Conservation (phyloP, 164 flowering plant genomes). For the Sedum album region DNA sequence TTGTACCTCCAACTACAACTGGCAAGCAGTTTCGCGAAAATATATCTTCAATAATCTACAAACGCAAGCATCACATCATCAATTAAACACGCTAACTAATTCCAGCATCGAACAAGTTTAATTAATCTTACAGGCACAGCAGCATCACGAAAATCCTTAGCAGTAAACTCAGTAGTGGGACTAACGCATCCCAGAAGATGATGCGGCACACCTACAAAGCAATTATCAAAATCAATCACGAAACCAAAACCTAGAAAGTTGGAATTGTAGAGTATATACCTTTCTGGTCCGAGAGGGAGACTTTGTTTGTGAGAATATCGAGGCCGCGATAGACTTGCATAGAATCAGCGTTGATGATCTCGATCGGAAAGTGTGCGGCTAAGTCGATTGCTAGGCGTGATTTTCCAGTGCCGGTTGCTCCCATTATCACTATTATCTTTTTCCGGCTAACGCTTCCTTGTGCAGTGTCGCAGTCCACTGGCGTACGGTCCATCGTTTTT, state of each 20-base stretch:
- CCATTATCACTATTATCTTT: conserved; percentile 70
- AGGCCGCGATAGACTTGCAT: conserved; percentile 90
- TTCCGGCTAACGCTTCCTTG: conserved; percentile 17
- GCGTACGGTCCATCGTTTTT: neutral
- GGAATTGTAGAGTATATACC: conserved; percentile 23
- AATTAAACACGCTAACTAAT: neutral
- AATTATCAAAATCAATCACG: neutral
- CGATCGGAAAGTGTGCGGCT: conserved; percentile 68
- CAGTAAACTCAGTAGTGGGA: conserved; percentile 70
- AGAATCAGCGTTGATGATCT: conserved; percentile 90
- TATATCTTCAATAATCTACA: conserved; percentile 68
- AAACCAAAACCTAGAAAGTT: neutral
- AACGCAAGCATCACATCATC: conserved; percentile 6
- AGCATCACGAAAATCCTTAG: conserved; percentile 69
- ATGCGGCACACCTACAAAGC: conserved; percentile 67
- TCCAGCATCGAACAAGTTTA: neutral
- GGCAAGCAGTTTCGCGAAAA: conserved; percentile 59
- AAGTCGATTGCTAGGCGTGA: conserved; percentile 78
- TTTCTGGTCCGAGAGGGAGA: conserved; percentile 54
- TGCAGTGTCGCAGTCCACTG: neutral
- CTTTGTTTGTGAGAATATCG: conserved; percentile 90
- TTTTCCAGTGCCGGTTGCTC: conserved; percentile 89
- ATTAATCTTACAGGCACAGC: conserved; percentile 41
- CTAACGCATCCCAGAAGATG: conserved; percentile 81
- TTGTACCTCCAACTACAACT: conserved; percentile 91